Evolutionary conservation across 1,139 yeast genomes (phyloP).

Genomic region (Nakaseomyces nivariensis): DNA sequence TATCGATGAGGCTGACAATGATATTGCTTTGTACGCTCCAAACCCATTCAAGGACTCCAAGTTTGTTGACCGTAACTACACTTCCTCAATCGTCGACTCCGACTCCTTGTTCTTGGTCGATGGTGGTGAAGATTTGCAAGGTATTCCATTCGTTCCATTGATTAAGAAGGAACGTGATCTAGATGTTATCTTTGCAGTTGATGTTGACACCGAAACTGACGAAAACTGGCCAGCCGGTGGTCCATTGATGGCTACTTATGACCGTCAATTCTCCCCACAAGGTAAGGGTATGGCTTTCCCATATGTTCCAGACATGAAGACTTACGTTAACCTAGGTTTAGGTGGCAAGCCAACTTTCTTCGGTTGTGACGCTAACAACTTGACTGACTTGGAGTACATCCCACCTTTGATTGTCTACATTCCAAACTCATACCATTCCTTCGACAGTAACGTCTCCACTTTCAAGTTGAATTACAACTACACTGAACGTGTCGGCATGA

Average conservation of each 20-base stretch:
- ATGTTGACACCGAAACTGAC: conserved; percentile 72
- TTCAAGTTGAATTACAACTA: conserved; percentile 54
- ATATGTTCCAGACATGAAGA: conserved; percentile 65
- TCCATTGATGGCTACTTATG: conserved; percentile 53
- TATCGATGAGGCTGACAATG: conserved; percentile 43
- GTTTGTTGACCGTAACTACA: conserved; percentile 33
- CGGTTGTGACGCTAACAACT: conserved; percentile 69
- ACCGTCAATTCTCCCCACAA: conserved; percentile 56
- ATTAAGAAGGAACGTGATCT: conserved; percentile 60
- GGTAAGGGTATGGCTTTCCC: conserved; percentile 60
- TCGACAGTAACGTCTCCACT: conserved; percentile 61
- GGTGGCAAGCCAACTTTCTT: conserved; percentile 64
- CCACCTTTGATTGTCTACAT: conserved; percentile 76
- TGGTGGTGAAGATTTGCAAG: conserved; percentile 81
- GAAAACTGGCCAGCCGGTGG: conserved; percentile 70
- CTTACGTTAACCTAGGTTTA: conserved; percentile 53
- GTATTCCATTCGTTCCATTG: conserved; percentile 70
- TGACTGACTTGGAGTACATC: conserved; percentile 41
- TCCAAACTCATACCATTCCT: conserved; percentile 68
- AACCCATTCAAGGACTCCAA: conserved; percentile 48
- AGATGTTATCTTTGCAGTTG: conserved; percentile 75
- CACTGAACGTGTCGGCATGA: conserved; percentile 48
- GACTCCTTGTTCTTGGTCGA: conserved; percentile 61
- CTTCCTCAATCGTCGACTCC: conserved; percentile 31
- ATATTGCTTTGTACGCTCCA: conserved; percentile 64